phyloP scores from a whole-genome alignment of 352 stramenopile genomes.

The Globisporangium heterothallicum region DNA sequence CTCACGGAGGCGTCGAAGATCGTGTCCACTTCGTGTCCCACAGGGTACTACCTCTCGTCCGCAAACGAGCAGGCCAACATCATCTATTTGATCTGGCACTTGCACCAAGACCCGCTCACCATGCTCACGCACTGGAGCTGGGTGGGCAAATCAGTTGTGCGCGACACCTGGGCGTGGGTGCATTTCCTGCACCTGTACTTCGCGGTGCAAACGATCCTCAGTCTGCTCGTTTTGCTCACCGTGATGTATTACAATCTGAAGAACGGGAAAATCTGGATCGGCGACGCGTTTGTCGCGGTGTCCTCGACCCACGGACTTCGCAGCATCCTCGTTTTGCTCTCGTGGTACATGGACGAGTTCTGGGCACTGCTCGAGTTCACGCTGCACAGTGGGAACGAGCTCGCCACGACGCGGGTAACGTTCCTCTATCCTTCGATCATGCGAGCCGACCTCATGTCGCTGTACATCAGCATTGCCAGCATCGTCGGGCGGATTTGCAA shows the following conservation, averaged over 20 bases:
- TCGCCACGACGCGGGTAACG: constrained; percentile 11
- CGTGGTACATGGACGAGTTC: constrained; percentile 24
- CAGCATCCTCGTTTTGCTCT: constrained; percentile 17
- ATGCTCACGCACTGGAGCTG: constrained; percentile 5
- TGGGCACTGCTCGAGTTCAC: constrained; percentile 32
- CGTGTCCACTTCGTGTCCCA: constrained; percentile 19
- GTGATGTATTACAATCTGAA: constrained; percentile 25
- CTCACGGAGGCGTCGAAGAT: constrained; percentile 17
- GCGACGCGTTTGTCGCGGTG: constrained; percentile 29
- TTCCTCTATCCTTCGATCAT: constrained; percentile 12
- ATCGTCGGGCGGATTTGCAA: constrained; percentile 22
- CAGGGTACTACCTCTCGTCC: constrained; percentile 20
- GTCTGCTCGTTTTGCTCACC: constrained; percentile 21
- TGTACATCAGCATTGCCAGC: constrained; percentile 1
- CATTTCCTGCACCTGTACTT: constrained; percentile 36
- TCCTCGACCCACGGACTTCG: constrained; percentile 18
- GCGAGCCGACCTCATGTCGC: constrained; percentile 9
- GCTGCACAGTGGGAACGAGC: constrained; percentile 17
- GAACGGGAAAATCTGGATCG: constrained; percentile 29
- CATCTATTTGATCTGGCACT: constrained; percentile 12
- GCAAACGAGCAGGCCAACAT: constrained; percentile 18
- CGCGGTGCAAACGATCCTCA: constrained; percentile 19
- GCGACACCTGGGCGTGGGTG: constrained; percentile 28
- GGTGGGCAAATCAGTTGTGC: background rate
- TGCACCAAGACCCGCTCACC: background rate